Evolutionary conservation across 2,329 filamentous ascomycete genomes (phyloP).

Genomic region (Penicillium sp.): DNA sequence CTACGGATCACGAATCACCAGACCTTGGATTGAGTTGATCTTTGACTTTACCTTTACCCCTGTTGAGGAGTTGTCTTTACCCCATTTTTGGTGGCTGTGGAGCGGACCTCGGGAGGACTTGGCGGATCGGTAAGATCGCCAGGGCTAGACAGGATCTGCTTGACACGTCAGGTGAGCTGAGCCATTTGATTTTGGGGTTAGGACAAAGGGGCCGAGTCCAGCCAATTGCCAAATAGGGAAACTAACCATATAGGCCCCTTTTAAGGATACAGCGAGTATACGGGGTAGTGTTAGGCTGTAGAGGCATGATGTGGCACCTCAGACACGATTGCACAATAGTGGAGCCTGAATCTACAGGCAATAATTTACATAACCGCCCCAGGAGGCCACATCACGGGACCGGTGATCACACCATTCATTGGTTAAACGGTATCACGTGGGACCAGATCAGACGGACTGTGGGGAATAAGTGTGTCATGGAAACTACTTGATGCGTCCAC

Average conservation of each 20-base stretch:
- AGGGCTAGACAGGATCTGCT: constrained; percentile 1
- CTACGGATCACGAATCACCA: too few relatives aligned
- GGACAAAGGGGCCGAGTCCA: neutral
- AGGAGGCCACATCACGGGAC: neutral
- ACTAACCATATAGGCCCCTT: neutral
- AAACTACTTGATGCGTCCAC: constrained; percentile 8
- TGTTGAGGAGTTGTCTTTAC: neutral
- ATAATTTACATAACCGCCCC: neutral
- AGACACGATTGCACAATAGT: neutral
- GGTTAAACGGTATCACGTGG: constrained; percentile 2
- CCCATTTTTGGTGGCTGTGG: neutral
- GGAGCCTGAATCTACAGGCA: neutral
- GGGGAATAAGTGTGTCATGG: constrained; percentile 18
- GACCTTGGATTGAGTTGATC: too few relatives aligned
- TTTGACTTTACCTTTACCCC: neutral
- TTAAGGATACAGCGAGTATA: too few relatives aligned
- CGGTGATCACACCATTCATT: neutral
- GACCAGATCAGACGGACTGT: neutral
- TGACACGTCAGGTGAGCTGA: neutral
- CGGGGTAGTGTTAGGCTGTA: neutral
- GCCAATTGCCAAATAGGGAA: neutral
- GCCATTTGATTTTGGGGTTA: neutral
- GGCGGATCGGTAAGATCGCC: constrained; percentile 2
- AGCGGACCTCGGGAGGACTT: constrained; percentile 1
- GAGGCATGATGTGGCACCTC: neutral